These are phyloP conservation scores for Pyrenochaeta sp. DNA, from an alignment of 2,329 filamentous ascomycete species.

Conservation along the genomic window DNA sequence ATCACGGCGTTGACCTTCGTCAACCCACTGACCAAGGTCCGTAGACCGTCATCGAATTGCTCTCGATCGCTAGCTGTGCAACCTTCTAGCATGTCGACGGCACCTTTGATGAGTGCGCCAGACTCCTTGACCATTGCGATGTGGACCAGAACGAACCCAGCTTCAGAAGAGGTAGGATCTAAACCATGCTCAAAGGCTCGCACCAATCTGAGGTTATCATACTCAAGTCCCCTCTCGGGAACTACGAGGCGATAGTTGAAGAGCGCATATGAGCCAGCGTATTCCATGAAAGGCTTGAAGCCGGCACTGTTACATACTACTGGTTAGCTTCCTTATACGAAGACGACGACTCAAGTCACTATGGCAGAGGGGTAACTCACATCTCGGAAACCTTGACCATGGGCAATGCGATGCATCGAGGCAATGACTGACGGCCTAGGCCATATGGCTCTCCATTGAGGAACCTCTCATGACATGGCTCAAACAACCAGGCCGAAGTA, in stretches of 20 bases:
- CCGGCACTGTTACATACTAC: conserved; percentile 58
- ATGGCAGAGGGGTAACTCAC: conserved; percentile 63
- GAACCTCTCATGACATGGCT: conserved; percentile 85
- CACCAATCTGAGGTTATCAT: conserved; percentile 77
- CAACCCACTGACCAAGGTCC: conserved; percentile 65
- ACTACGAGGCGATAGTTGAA: conserved; percentile 71
- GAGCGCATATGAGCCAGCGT: conserved; percentile 68
- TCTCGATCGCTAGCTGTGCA: conserved; percentile 55
- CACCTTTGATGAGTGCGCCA: conserved; percentile 76
- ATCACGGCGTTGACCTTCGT: conserved; percentile 78
- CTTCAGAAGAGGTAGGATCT: conserved; percentile 86
- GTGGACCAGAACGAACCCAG: conserved; percentile 94
- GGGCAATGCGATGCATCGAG: conserved; percentile 76
- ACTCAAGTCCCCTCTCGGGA: conserved; percentile 60
- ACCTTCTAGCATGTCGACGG: conserved; percentile 69
- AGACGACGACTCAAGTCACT: not conserved
- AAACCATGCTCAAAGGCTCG: conserved; percentile 91
- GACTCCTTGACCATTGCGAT: conserved; percentile 95
- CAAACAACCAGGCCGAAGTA: conserved; percentile 86
- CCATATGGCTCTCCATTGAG: conserved; percentile 75
- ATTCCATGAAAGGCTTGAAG: conserved; percentile 94
- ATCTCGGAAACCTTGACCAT: conserved; percentile 84
- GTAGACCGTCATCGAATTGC: conserved; percentile 64
- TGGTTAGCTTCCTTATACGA: conserved; percentile 25
- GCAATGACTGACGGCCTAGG: conserved; percentile 75